Conservation (phyloP, 75 land plant genomes). For the Picea sitchensis region DNA sequence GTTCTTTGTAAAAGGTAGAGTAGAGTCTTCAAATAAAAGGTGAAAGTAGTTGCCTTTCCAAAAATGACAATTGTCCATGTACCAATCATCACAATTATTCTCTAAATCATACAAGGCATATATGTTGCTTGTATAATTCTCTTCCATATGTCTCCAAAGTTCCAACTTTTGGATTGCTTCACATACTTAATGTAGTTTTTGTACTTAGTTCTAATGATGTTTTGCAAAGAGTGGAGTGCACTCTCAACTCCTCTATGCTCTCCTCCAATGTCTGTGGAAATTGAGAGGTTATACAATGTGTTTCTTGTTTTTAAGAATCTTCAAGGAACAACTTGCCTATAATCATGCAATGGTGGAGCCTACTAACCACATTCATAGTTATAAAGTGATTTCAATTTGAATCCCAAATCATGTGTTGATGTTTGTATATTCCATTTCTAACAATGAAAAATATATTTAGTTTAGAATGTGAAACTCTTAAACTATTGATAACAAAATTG, state of each 20-base stretch:
- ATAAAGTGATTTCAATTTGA: not conserved
- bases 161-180: too few relatives aligned
- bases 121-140: too few relatives aligned
- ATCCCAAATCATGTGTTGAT: not conserved
- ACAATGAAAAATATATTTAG: not conserved
- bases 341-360: not conserved
- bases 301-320: not conserved
- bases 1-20: too few relatives aligned
- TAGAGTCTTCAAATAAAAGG: too few relatives aligned
- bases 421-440: not conserved
- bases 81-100: too few relatives aligned
- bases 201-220: not conserved
- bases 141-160: too few relatives aligned
- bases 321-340: not conserved
- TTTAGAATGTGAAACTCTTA: not conserved
- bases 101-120: too few relatives aligned
- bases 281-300: not conserved
- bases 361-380: not conserved
- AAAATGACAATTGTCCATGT: too few relatives aligned
- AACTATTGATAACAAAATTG: not conserved
- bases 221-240: not conserved
- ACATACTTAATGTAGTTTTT: too few relatives aligned
- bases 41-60: too few relatives aligned
- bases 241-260: not conserved
- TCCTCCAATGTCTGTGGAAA: too few relatives aligned